Conservation (phyloP, 2,329 filamentous ascomycete genomes). For the Lasiodiplodia hormozganensis region DNA sequence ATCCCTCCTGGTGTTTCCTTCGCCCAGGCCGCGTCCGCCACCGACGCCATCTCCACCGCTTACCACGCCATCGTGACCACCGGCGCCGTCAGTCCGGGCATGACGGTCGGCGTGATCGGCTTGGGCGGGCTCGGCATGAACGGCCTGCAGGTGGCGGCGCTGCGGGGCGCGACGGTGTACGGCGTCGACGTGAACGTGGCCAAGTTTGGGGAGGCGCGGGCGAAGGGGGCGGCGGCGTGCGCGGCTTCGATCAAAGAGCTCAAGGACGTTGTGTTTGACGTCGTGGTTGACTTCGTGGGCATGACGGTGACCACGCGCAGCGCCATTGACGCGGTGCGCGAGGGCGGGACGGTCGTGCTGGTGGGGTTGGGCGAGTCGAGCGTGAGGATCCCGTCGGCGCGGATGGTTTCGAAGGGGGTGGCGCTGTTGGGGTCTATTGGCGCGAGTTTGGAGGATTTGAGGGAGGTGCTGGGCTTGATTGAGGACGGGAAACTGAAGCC, state of each 20-base stretch:
- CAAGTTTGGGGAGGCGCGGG: slow-evolving; percentile 10
- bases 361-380: not conserved
- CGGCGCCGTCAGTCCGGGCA: too few species aligned
- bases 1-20: too few species aligned
- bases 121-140: slow-evolving; percentile 25
- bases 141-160: slow-evolving; percentile 5
- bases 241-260: not conserved
- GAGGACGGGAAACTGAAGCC: not conserved
- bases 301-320: not conserved
- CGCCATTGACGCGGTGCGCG: not conserved
- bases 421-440: not conserved
- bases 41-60: too few species aligned
- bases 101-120: not conserved
- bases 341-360: not conserved
- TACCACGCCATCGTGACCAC: too few species aligned
- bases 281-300: not conserved
- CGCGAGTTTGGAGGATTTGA: not conserved
- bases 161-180: slow-evolving; percentile 13
- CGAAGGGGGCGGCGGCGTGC: not conserved
- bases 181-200: slow-evolving; percentile 22
- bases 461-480: not conserved
- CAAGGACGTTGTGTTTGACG: not conserved
- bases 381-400: not conserved
- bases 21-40: too few species aligned
- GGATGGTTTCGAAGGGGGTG: not conserved